Base-by-base conservation (phyloP, 176 grass and related monocot genomes). In the Urochloa ruziziensis region DNA sequence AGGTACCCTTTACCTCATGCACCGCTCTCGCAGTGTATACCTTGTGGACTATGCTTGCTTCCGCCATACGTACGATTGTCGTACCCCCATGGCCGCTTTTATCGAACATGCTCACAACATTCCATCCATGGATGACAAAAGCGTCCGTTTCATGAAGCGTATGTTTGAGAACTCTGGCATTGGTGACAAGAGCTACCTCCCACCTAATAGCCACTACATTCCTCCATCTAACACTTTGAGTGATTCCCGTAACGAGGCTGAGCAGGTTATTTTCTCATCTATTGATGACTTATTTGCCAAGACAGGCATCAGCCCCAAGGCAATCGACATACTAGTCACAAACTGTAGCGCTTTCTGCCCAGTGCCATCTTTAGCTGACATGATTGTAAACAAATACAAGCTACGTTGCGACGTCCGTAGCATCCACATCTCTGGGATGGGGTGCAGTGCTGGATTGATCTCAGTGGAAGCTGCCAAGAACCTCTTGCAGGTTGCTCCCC, bases 1-100 rank as follows among this genome's bases (percentile, higher is more conserved):
- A 39, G 44, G 1, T 32, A 36, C 8, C 19, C 39, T 88, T 12
- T 77, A 23, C 49, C 7, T 82, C 33, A 60, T 78, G 12, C 44
- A 25, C 14, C 44, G 25, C 46, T 68, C 74, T 24, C 65, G 57
- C 10, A 56, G 28, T 52, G 80, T 88, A 14, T 88, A 88, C 80
- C 86, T 88, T 61, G 37, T 89, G 4, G 81, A 89, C 48, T 89
- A 89, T 28, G 49, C 81, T 32, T 88, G 87, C 59, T 84, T 77
- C 74, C 44, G 65, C 9, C 80, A 82, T 0, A 42, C 37, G 21
- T 12, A 74, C 21, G 40, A 42, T 30, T 83, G 34, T 16, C 86
- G 80, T 15, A 4, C 54, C 21, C 25, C 86, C 4, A 13, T 2
- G 0, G 80, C 66, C 14, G 2, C 34, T 59, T 83, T 78, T 51